Conservation (phyloP, 1,139 yeast genomes). For the Kodamaea ohmeri region DNA sequence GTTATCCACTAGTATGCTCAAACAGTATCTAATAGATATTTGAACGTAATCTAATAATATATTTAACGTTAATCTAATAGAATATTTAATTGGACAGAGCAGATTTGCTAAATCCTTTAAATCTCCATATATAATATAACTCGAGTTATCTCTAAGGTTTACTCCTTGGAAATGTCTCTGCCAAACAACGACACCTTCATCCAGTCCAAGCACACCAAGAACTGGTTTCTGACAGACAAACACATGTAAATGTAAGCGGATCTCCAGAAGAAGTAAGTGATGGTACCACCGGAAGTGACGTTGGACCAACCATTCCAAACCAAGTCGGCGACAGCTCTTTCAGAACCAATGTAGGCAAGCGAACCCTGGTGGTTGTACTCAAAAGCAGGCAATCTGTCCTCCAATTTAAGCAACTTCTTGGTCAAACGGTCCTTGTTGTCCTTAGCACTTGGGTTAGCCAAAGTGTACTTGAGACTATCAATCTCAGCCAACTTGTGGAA, state of each 20-base stretch:
- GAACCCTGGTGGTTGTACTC: constrained; percentile 70
- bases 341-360: constrained; percentile 81
- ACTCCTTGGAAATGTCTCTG: constrained; percentile 72
- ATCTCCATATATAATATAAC: too few relatives aligned
- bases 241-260: constrained; percentile 92
- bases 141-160: constrained; percentile 15
- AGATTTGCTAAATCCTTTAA: too few relatives aligned
- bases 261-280: constrained; percentile 92
- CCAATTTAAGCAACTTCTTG: constrained; percentile 40
- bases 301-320: constrained; percentile 86
- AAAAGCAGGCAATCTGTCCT: constrained; percentile 55
- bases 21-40: too few relatives aligned
- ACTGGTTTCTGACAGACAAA: constrained; percentile 82
- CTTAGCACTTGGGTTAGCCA: constrained; percentile 28
- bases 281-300: constrained; percentile 76
- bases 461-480: constrained; percentile 52
- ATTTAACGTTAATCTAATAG: too few relatives aligned
- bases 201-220: constrained; percentile 86
- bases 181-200: constrained; percentile 82
- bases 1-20: too few relatives aligned
- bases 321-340: constrained; percentile 90
- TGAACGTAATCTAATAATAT: too few relatives aligned
- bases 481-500: constrained; percentile 69
- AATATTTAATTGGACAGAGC: too few relatives aligned
- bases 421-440: constrained; percentile 40